Evolutionary conservation across 306 rosid genomes (phyloP).

Genomic region (Quercus ilex): DNA sequence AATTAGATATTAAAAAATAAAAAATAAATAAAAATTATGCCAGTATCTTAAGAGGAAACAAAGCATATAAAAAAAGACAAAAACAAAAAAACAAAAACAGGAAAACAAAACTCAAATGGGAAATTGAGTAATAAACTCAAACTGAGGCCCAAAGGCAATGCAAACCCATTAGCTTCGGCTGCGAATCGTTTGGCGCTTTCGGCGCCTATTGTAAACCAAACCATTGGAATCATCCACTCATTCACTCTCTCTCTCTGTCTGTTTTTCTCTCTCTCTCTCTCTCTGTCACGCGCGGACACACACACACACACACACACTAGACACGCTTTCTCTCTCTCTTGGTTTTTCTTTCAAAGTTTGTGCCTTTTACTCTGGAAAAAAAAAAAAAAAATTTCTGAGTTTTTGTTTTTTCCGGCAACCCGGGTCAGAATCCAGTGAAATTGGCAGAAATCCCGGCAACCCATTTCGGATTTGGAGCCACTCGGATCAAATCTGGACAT

Average conservation of each 20-base stretch:
- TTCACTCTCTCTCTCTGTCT: not conserved
- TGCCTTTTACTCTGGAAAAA: constrained; percentile 1
- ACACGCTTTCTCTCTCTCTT: constrained; percentile 1
- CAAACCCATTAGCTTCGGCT: constrained; percentile 11
- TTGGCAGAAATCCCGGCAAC: not conserved
- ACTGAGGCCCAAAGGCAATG: not conserved
- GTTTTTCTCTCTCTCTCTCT: not conserved
- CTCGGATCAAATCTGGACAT: not conserved
- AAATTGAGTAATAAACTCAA: not conserved
- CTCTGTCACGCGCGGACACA: no score
- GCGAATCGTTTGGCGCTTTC: constrained; percentile 52
- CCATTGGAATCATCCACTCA: constrained; percentile 18
- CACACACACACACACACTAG: not conserved
- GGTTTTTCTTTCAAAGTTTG: not conserved
- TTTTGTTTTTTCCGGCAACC: not conserved
- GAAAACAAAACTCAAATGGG: not conserved
- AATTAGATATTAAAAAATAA: no score
- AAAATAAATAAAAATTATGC: no score
- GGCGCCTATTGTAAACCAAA: constrained; percentile 32
- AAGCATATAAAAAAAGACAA: not conserved
- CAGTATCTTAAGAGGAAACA: not conserved
- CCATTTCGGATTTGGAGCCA: constrained; percentile 1
- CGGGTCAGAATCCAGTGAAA: constrained; percentile 29
- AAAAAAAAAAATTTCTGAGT: not conserved
- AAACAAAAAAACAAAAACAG: not conserved